Conservation (phyloP, 345 rosid species). For the Eucalyptus decipiens region DNA sequence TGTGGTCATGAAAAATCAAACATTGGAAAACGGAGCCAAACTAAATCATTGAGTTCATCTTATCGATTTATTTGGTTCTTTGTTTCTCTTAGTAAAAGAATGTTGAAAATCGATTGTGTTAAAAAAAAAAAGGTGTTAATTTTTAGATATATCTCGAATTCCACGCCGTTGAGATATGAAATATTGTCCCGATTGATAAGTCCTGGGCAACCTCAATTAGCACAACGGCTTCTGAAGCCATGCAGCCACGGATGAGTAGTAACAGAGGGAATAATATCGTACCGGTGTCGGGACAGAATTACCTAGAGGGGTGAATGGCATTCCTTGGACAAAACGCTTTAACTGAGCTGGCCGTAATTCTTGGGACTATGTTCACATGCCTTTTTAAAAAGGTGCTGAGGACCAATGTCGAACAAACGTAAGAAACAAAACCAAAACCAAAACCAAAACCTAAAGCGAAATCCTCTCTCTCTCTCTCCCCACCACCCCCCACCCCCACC, state of each 20-base stretch:
- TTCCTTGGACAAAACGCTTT: not conserved
- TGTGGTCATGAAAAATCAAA: not conserved
- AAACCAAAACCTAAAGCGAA: not conserved
- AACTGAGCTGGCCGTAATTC: not conserved
- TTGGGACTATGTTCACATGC: not conserved
- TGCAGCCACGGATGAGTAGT: not conserved
- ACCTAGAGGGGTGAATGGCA: not conserved
- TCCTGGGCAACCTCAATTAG: not conserved
- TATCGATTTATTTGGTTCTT: not conserved
- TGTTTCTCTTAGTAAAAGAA: not conserved
- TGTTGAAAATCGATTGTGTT: not conserved
- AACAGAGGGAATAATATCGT: not conserved
- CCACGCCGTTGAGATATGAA: not conserved
- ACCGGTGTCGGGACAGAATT: not conserved
- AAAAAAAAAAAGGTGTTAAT: not conserved
- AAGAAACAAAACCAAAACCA: not conserved
- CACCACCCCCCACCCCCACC: fast-evolving
- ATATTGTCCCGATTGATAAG: not conserved
- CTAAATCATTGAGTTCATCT: not conserved
- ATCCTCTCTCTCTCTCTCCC: not conserved
- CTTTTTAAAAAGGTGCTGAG: not conserved
- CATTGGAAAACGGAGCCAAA: fast-evolving
- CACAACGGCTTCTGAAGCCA: not conserved
- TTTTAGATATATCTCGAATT: not conserved
- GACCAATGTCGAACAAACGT: not conserved